phyloP scores from a whole-genome alignment of 805 yeast species.

The Clavispora fructus region DNA sequence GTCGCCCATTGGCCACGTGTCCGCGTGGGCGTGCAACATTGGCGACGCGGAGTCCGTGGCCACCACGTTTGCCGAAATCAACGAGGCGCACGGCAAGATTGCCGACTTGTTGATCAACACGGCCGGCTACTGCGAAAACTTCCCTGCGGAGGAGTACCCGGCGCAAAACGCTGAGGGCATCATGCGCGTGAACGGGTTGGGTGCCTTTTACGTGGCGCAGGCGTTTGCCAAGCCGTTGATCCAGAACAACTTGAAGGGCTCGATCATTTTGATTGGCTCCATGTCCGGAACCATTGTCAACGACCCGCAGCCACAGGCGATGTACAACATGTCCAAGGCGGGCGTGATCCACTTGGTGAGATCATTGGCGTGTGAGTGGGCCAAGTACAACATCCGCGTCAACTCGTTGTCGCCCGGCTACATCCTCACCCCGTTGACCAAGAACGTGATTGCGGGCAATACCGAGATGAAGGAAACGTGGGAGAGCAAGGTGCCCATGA shows the following conservation, averaged over 20 bases:
- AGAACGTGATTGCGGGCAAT: slow-evolving; percentile 59
- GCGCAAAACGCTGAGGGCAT: slow-evolving; percentile 62
- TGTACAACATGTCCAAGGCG: slow-evolving; percentile 82
- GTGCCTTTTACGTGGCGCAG: slow-evolving; percentile 71
- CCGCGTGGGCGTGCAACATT: slow-evolving; percentile 72
- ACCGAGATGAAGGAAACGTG: slow-evolving; percentile 62
- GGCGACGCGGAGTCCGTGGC: slow-evolving; percentile 60
- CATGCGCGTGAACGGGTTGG: slow-evolving; percentile 67
- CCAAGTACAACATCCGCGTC: slow-evolving; percentile 67
- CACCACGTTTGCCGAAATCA: slow-evolving; percentile 46
- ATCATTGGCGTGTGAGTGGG: slow-evolving; percentile 80
- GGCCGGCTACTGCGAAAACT: slow-evolving; percentile 84
- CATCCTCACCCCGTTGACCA: slow-evolving; percentile 73
- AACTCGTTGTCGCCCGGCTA: slow-evolving; percentile 79
- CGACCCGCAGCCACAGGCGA: slow-evolving; percentile 74
- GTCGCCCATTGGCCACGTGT: slow-evolving; percentile 37
- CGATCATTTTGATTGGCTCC: slow-evolving; percentile 67
- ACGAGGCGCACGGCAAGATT: slow-evolving; percentile 53
- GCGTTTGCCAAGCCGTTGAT: slow-evolving; percentile 66
- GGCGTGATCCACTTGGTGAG: slow-evolving; percentile 78
- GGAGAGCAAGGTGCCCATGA: slow-evolving; percentile 70
- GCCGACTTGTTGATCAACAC: slow-evolving; percentile 67
- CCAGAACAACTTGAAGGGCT: slow-evolving; percentile 49
- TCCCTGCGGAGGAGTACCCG: slow-evolving; percentile 73
- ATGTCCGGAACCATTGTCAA: slow-evolving; percentile 76